Evolutionary conservation across 2,329 filamentous ascomycete genomes (phyloP).

Genomic region (Cladophialophora exuberans): DNA sequence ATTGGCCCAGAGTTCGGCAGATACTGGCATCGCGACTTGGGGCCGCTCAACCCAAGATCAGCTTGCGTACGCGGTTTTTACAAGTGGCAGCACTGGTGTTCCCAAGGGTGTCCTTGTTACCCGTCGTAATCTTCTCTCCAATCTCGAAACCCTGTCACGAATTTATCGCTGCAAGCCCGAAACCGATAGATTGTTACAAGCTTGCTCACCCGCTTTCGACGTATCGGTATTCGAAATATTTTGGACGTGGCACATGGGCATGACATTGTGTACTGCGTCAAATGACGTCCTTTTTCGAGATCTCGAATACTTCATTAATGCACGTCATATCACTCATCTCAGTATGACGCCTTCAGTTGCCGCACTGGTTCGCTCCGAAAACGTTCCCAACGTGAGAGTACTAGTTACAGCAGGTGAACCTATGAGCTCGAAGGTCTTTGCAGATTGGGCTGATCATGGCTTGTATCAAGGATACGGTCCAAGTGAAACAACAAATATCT

Average conservation of each 20-base stretch:
- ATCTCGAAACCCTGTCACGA: constrained; percentile 67
- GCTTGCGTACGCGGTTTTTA: constrained; percentile 78
- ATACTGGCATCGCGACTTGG: no score
- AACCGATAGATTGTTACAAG: constrained; percentile 70
- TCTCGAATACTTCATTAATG: constrained; percentile 68
- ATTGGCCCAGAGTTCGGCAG: background rate
- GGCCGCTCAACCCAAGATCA: constrained; percentile 43
- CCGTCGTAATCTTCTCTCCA: constrained; percentile 74
- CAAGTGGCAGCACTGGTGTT: constrained; percentile 77
- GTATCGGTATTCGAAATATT: constrained; percentile 91
- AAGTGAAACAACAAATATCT: constrained; percentile 86
- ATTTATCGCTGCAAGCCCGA: constrained; percentile 63
- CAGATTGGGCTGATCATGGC: constrained; percentile 65
- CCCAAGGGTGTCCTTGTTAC: constrained; percentile 82
- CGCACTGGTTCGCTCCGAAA: constrained; percentile 68
- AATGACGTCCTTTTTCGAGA: constrained; percentile 77
- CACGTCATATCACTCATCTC: constrained; percentile 72
- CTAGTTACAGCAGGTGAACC: constrained; percentile 82
- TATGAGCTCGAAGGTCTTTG: constrained; percentile 71
- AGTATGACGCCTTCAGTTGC: constrained; percentile 87
- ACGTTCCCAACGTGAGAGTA: constrained; percentile 72
- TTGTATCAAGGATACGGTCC: constrained; percentile 84
- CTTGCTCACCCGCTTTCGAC: constrained; percentile 83
- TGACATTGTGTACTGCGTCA: constrained; percentile 74
- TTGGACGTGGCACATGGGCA: constrained; percentile 77